These are phyloP conservation scores for Malassezia vespertilionis DNA, from an alignment of 1,284 basidiomycete genomes.

Conservation along the genomic window DNA sequence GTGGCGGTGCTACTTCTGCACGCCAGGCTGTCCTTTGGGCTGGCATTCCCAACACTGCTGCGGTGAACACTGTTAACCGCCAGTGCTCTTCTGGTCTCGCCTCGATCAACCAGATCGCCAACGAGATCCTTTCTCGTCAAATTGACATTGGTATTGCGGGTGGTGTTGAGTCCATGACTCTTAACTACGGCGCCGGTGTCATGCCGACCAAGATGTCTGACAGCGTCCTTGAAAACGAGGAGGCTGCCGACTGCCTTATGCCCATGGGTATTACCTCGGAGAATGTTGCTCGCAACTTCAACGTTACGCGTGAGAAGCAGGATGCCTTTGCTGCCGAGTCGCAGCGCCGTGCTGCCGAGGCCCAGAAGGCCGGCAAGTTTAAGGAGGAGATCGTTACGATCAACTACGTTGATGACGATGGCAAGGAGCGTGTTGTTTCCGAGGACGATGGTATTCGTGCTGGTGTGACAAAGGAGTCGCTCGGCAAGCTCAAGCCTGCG, in stretches of 20 bases:
- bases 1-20: conserved; percentile 77
- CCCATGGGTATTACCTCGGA: conserved; percentile 97
- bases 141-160: conserved; percentile 82
- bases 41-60: conserved; percentile 61
- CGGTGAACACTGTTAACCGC: conserved; percentile 77
- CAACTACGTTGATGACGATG: conserved; percentile 68
- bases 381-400: conserved; percentile 79
- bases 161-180: conserved; percentile 90
- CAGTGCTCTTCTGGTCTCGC: conserved; percentile 79
- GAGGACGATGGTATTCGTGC: conserved; percentile 73
- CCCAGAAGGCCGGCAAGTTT: conserved; percentile 81
- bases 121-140: conserved; percentile 57
- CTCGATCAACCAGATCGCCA: conserved; percentile 79
- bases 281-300: conserved; percentile 74
- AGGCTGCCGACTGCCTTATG: conserved; percentile 80
- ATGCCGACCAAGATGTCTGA: conserved; percentile 69
- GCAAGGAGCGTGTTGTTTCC: conserved; percentile 67
- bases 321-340: conserved; percentile 77
- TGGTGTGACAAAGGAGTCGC: conserved; percentile 75
- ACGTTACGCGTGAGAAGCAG: conserved; percentile 63
- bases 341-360: conserved; percentile 69
- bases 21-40: conserved; percentile 87
- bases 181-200: conserved; percentile 56
- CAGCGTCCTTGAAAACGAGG: conserved; percentile 62
- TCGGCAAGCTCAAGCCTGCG: conserved; percentile 84